Evolutionary conservation across 2,329 filamentous ascomycete species (phyloP).

Genomic region (Corynespora cassiicola): DNA sequence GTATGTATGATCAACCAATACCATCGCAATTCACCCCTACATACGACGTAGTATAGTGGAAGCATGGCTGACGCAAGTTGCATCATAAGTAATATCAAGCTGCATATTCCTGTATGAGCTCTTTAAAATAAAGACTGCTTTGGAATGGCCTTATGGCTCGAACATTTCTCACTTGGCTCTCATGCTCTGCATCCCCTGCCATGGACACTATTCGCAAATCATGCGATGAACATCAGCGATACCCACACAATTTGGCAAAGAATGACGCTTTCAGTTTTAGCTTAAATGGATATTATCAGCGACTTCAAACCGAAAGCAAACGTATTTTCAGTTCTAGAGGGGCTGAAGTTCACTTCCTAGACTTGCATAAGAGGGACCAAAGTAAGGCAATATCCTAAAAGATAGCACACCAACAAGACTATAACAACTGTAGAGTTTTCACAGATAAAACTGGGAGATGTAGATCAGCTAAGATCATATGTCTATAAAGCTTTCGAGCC

Average conservation of each 20-base stretch:
- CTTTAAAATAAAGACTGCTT: too few species aligned
- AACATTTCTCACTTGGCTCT: neutral
- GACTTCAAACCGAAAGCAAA: constrained; percentile 6
- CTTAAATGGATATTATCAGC: constrained; percentile 8
- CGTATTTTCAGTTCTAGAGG: constrained; percentile 13
- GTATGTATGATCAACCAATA: neutral
- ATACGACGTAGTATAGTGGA: too few species aligned
- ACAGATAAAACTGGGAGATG: constrained; percentile 4
- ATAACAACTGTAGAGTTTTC: constrained; percentile 1
- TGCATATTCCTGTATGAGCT: too few species aligned
- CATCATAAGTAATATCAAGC: too few species aligned
- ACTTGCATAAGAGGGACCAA: constrained; percentile 5
- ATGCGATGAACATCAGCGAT: constrained; percentile 8
- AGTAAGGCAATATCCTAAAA: constrained; percentile 3
- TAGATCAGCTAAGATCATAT: constrained; percentile 9
- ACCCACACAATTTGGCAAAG: constrained; percentile 14
- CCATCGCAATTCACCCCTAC: too few species aligned
- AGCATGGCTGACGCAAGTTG: too few species aligned
- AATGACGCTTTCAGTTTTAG: constrained; percentile 7
- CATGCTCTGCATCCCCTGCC: neutral
- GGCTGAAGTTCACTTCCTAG: constrained; percentile 17
- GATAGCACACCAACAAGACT: constrained; percentile 1
- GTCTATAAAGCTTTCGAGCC: constrained; percentile 10
- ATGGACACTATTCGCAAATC: constrained; percentile 15
- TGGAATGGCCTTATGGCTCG: too few species aligned